phyloP scores from a whole-genome alignment of 805 yeast genomes.

The Pichia deserticola region DNA sequence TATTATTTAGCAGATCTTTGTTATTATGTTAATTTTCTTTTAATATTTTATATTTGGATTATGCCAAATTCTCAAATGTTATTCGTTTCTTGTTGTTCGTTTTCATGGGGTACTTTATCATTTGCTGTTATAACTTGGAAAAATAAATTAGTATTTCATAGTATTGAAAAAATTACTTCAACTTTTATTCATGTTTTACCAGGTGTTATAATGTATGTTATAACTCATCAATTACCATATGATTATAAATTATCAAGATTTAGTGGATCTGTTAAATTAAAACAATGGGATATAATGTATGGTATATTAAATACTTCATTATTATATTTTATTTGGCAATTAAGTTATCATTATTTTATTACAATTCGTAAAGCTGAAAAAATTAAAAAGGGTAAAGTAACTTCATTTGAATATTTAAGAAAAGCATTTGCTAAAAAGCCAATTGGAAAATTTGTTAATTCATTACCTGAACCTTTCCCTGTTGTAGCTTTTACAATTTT shows the following conservation, averaged over 20 bases:
- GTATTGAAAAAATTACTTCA: slow-evolving; percentile 86
- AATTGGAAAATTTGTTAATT: slow-evolving; percentile 72
- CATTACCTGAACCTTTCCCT: slow-evolving; percentile 80
- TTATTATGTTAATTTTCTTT: slow-evolving; percentile 74
- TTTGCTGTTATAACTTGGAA: slow-evolving; percentile 96
- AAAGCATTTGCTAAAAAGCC: slow-evolving; percentile 56
- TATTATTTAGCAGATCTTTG: slow-evolving; percentile 90
- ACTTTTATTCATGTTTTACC: slow-evolving; percentile 89
- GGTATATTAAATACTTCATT: slow-evolving; percentile 75
- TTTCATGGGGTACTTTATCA: slow-evolving; percentile 81
- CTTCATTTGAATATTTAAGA: slow-evolving; percentile 81
- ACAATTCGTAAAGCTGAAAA: slow-evolving; percentile 72
- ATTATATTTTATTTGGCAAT: slow-evolving; percentile 86
- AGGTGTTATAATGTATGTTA: slow-evolving; percentile 77
- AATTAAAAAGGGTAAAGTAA: slow-evolving; percentile 77
- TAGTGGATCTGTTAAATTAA: slow-evolving; percentile 68
- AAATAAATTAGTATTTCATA: slow-evolving; percentile 84
- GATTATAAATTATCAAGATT: slow-evolving; percentile 49
- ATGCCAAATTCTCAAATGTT: slow-evolving; percentile 67
- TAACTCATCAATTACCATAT: slow-evolving; percentile 65
- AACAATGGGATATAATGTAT: slow-evolving; percentile 63
- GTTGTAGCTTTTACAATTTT: slow-evolving; percentile 76
- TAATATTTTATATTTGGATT: slow-evolving; percentile 71
- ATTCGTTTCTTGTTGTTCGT: slow-evolving; percentile 77
- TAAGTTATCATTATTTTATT: slow-evolving; percentile 82